Conservation (phyloP, 345 rosid species). For the Pistacia integerrima region DNA sequence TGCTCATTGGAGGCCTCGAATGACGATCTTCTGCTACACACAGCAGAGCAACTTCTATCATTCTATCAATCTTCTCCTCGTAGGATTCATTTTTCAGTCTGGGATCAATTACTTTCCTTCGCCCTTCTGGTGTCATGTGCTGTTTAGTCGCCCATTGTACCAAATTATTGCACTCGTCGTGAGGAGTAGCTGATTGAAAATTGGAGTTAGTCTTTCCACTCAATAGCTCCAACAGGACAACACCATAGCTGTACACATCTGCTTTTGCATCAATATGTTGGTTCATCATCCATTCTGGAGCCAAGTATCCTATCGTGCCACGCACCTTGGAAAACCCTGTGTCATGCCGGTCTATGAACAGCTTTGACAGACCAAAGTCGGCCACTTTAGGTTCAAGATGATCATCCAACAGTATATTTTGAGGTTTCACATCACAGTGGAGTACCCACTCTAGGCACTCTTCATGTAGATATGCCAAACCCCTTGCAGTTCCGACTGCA, state of each 20-base stretch:
- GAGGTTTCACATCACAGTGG: conserved; percentile 30
- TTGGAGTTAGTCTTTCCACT: conserved; percentile 23
- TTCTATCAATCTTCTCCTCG: conserved; percentile 10
- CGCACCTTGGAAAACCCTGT: conserved; percentile 12
- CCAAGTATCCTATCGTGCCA: conserved; percentile 28
- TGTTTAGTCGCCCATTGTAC: conserved; percentile 12
- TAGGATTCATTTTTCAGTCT: conserved; percentile 12
- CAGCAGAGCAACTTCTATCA: conserved; percentile 21
- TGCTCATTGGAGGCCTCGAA: conserved; percentile 29
- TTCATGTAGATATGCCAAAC: conserved; percentile 36
- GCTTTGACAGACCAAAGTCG: conserved; percentile 30
- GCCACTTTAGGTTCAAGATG: conserved; percentile 20
- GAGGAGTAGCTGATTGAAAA: neutral
- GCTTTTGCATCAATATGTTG: conserved; percentile 29
- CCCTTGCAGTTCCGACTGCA: conserved; percentile 32
- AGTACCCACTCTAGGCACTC: conserved; percentile 38
- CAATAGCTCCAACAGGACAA: conserved; percentile 35
- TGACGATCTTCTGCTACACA: conserved; percentile 17
- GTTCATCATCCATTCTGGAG: conserved; percentile 33
- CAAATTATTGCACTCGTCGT: neutral
- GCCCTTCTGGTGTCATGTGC: neutral
- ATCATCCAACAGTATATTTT: conserved; percentile 28
- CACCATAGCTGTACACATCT: conserved; percentile 44
- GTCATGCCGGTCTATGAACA: conserved; percentile 13
- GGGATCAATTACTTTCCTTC: conserved; percentile 11